Evolutionary conservation across 2,329 filamentous ascomycete species (phyloP), one percentile per base, ranked within the genome.

Genomic region (Furcasterigmium sp.): DNA sequence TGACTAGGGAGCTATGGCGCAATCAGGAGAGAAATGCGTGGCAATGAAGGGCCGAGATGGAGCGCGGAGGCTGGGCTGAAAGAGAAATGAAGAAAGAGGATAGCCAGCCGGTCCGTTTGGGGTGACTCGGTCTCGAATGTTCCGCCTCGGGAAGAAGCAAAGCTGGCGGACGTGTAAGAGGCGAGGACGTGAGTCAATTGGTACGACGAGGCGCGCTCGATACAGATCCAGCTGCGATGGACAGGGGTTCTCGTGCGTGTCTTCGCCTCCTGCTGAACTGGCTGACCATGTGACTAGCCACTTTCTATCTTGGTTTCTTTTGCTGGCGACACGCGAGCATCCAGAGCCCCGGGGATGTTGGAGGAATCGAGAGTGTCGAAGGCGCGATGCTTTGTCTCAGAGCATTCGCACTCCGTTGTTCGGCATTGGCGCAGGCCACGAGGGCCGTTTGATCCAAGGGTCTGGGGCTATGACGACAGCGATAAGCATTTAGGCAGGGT

Each of bases 1-100:
- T 17, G 14, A 42, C 14, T 28, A 20, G 36, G 25, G 28, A 48
- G 44, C 38, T 37, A 47, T 49, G 47, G 47, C 45, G 47, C 45
- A 40, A 47, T 47, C 47, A 43, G 41, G 42, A 44, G 32, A 17
- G 32, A 35, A 35, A 35, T 35, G 32, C 32, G 10, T 11, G 8
- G 17, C 32, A 9, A 26, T 6, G 32, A 17, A 17, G n/a, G 18
- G 15, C 32, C 32, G 32, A 35, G 32, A 35, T 18, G 5, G 17
- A 35, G n/a, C n/a, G 17, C n/a, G 32, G 32, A 35, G n/a, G 32
- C 32, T 35, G 32, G 23, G 11, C 11, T 11, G 23, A 26, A 26
- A 11, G 23, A 26, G 23, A 26, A 35, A 35, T 18, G 5, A 35
- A 17, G 32, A 10, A 35, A 18, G 32, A 35, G n/a, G 18, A 35